These are phyloP conservation scores for Sporothrix brunneoviolacea DNA, from an alignment of 2,329 filamentous ascomycete genomes.

Conservation along the genomic window DNA sequence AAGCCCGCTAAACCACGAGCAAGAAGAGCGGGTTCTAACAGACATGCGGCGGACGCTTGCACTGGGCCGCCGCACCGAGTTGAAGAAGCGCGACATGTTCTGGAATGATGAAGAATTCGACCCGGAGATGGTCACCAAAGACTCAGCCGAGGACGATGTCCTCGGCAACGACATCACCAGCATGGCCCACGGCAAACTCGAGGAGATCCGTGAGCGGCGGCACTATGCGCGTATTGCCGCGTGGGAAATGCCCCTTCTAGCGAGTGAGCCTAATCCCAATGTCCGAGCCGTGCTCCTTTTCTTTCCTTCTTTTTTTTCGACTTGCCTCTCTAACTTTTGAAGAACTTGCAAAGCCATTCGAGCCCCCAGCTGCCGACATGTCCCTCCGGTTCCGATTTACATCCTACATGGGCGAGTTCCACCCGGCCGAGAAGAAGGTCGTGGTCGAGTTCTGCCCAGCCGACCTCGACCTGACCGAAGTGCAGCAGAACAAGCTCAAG, in stretches of 20 bases:
- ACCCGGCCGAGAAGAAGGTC: slow-evolving; percentile 89
- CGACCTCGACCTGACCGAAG: slow-evolving; percentile 62
- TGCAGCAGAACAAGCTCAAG: slow-evolving; percentile 71
- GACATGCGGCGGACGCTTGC: slow-evolving; percentile 2
- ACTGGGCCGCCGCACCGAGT: background rate
- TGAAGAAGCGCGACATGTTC: slow-evolving; percentile 32
- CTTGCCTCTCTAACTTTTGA: slow-evolving; percentile 22
- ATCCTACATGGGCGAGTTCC: slow-evolving; percentile 87
- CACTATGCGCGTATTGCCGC: slow-evolving; percentile 81
- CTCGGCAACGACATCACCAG: slow-evolving; percentile 78
- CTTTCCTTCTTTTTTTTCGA: background rate
- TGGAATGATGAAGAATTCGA: slow-evolving; percentile 46
- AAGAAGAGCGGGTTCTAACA: background rate
- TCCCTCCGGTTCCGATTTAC: slow-evolving; percentile 94
- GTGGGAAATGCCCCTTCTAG: slow-evolving; percentile 92
- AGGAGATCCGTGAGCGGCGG: slow-evolving; percentile 80
- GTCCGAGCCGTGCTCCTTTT: no score
- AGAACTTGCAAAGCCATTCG: slow-evolving; percentile 82
- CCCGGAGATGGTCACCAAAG: slow-evolving; percentile 41
- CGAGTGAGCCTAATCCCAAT: slow-evolving; percentile 59
- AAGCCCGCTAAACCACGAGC: background rate
- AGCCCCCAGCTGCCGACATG: slow-evolving; percentile 57
- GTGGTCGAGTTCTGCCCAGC: slow-evolving; percentile 78
- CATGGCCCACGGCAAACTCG: slow-evolving; percentile 78
- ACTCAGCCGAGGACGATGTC: slow-evolving; percentile 55